Base-by-base conservation (phyloP, 768 basidiomycete species). In the Harrya chromipes region DNA sequence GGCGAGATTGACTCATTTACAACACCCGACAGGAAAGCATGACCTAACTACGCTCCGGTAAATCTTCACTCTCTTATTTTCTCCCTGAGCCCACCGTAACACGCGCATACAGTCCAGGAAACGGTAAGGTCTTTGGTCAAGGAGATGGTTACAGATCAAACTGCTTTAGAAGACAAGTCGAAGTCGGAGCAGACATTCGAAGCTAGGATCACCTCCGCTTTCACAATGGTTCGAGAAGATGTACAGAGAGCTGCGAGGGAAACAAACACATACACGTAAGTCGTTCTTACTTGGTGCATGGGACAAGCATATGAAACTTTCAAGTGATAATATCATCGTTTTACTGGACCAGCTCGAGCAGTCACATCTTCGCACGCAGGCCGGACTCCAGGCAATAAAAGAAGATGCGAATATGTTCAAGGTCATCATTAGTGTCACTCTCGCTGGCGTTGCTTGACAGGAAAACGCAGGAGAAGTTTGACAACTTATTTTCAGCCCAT, bases 201-300 rank as follows among this genome's bases (percentile, higher is more conserved):
- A 39, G 50, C 20, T 12, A 57, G 33, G 37, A 47, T 61, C 26
- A 14, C 55, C 29, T 47, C 52, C 29, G 48, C 43, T 4, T 70
- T 68, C 47, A 27, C 46, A 13, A 26, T 26, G 34, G 40, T 49
- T 46, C 55, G 51, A 23, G 47, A 53, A 13, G 50, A 55, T 33
- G 36, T 52, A 35, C 46, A 47, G 42, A 43, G 33, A 31, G 46
- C 54, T 2, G 50, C 44, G 7, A 54, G 24, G 36, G 73, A 70
- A 39, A 65, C 70, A 12, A 56, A 66, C 23, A 17, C 48, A 1
- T 57, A 66, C 42, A 53, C 53, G 66, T 70, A 53, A 54, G 68
- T 40, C 26, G 26, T 38, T 40, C 40, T 31, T 40, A 10, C 24
- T 23, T 44, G 10, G 12, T 27, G 27, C 29, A 12, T 8, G 14